Base-by-base conservation (phyloP, 176 grass and related monocot genomes). In the Olyra latifolia region DNA sequence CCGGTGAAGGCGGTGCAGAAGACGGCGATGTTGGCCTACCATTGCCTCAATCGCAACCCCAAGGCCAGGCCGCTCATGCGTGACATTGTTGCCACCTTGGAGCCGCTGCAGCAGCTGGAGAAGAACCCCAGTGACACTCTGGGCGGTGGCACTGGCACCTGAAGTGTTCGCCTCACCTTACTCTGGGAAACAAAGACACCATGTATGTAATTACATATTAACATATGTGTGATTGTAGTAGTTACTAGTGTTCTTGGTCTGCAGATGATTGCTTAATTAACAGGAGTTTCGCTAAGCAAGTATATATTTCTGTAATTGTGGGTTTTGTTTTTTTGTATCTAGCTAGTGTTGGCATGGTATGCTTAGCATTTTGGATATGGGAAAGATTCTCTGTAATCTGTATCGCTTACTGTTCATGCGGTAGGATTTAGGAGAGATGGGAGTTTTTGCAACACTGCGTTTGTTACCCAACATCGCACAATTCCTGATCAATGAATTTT, bases 31-130 rank as follows among this genome's bases (percentile, higher is more conserved):
- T 56, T 98, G 38, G 89, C 95, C 2, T 94, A 94, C 80, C 92
- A 98, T 47, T 98, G 95, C 74, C 67, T 94, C 39, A 88, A 70
- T 68, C 88, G 87, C 5, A 94, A 88, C 62, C 95, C 89, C 14
- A 98, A 98, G 84, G 85, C 89, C 5, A 88, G 92, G 47, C 95
- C 92, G 0, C 62, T 90, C 30, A 98, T 94, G 92, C 89, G 85
- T 6, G 72, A 84, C 84, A 79, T 94, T 22, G 91, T 98, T 1
- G 83, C 91, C 25, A 74, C 87, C 42, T 80, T 94, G 77, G 89
- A 98, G 80, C 92, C 92, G 47, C 85, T 92, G 24, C 82, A 88
- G 27, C 45, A 85, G 11, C 76, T 69, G 43, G 76, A 74, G 52
- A 81, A 78, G 61, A 68, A 35, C 24, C 46, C 44, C 25, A 66